Conservation (phyloP, 495 filamentous ascomycete genomes). For the Neurospora hispaniola region DNA sequence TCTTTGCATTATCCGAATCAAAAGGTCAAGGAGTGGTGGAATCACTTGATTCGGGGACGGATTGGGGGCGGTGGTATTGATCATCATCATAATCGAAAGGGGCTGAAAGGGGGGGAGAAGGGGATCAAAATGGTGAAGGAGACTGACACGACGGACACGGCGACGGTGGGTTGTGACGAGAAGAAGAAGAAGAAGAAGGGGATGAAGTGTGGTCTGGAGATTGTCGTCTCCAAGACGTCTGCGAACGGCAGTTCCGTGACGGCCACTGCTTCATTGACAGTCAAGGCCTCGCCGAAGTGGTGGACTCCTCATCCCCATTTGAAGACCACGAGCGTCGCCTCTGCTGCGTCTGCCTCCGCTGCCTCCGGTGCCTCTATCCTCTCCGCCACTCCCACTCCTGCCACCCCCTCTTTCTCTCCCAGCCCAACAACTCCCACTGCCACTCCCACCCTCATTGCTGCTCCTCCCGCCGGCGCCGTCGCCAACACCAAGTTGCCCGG, state of each 20-base stretch:
- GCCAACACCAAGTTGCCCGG: no score
- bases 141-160: background rate
- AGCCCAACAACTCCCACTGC: background rate
- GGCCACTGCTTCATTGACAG: background rate
- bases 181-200: background rate
- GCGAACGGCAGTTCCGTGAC: background rate
- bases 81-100: accelerated
- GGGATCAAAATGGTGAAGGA: background rate
- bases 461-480: no score
- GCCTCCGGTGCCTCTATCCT: no score
- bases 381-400: no score
- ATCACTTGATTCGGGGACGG: background rate
- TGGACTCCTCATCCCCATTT: background rate
- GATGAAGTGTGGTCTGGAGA: background rate
- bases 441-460: no score
- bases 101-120: background rate
- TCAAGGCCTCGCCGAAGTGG: background rate
- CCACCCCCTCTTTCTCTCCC: no score
- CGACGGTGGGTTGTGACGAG: no score
- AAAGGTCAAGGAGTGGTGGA: background rate
- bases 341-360: background rate
- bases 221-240: background rate
- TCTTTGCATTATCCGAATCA: background rate
- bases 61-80: background rate
- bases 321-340: background rate